These are phyloP conservation scores for Pisolithus albus DNA, from an alignment of 768 basidiomycete genomes.

Conservation along the genomic window DNA sequence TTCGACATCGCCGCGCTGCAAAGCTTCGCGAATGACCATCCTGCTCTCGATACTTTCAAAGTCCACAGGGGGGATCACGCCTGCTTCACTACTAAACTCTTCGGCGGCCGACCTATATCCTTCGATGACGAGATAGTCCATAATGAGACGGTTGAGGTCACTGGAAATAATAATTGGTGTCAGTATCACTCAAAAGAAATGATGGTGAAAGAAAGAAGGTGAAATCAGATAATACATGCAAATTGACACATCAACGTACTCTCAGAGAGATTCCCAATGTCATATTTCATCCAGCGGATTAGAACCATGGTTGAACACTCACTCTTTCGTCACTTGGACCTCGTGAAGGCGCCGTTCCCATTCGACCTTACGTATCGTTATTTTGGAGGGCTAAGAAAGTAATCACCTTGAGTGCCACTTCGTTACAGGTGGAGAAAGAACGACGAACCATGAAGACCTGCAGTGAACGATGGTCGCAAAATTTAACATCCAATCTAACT, in stretches of 20 bases:
- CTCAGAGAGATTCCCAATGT: slow-evolving; percentile 99
- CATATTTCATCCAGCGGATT: slow-evolving; percentile 53
- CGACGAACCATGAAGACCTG: slow-evolving; percentile 28
- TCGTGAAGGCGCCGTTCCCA: slow-evolving; percentile 82
- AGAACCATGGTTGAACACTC: slow-evolving; percentile 37
- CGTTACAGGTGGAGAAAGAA: not conserved
- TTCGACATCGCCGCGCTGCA: slow-evolving; percentile 91
- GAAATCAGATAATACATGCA: slow-evolving; percentile 87
- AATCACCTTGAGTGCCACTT: not conserved
- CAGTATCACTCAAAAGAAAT: slow-evolving; percentile 13
- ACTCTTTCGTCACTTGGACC: slow-evolving; percentile 83
- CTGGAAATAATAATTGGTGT: slow-evolving; percentile 39
- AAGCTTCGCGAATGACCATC: slow-evolving; percentile 89
- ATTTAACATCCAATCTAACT: slow-evolving; percentile 28
- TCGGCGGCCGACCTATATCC: slow-evolving; percentile 96
- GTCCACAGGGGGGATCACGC: slow-evolving; percentile 69
- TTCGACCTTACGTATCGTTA: slow-evolving; percentile 65
- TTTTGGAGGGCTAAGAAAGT: slow-evolving; percentile 41
- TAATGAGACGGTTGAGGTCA: slow-evolving; percentile 88
- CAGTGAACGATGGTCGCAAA: slow-evolving; percentile 10
- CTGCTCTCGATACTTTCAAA: slow-evolving; percentile 89
- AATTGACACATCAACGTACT: slow-evolving; percentile 56
- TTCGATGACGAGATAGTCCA: slow-evolving; percentile 97
- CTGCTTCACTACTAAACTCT: slow-evolving; percentile 87
- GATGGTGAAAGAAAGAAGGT: slow-evolving; percentile 17